Percentiles rank a stretch among this genome's conserved stretches.
Evolutionary conservation across 2,329 filamentous ascomycete species (phyloP).

Genomic region (Ascocoryne sarcoides): DNA sequence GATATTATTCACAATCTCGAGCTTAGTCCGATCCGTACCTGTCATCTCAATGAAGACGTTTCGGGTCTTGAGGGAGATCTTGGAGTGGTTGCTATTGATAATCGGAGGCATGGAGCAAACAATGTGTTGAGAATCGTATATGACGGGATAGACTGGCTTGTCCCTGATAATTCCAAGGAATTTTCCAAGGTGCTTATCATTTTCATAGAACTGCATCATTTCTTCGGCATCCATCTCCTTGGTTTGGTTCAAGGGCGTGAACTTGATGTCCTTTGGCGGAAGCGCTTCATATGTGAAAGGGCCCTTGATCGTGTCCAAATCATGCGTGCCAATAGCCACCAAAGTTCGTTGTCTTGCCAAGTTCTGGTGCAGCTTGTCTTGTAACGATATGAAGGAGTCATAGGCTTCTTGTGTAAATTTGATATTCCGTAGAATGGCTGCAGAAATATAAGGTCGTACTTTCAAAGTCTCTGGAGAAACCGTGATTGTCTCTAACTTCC

Average conservation of each 20-base stretch:
- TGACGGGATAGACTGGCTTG: conserved; percentile 88
- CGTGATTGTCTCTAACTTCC: conserved; percentile 70
- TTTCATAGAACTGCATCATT: conserved; percentile 92
- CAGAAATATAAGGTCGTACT: conserved; percentile 82
- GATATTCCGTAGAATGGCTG: conserved; percentile 81
- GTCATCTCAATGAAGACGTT: conserved; percentile 98
- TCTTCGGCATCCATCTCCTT: conserved; percentile 80
- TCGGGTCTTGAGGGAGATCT: conserved; percentile 83
- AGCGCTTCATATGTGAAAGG: conserved; percentile 96
- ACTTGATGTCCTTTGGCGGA: conserved; percentile 84
- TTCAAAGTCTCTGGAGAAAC: conserved; percentile 66
- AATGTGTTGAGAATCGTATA: conserved; percentile 77
- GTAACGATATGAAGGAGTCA: conserved; percentile 92
- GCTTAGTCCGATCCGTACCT: conserved; percentile 89
- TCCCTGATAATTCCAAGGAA: conserved; percentile 94
- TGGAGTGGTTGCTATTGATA: conserved; percentile 95
- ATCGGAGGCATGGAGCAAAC: conserved; percentile 95
- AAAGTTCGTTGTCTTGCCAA: conserved; percentile 85
- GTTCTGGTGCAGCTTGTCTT: conserved; percentile 98
- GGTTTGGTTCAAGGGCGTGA: conserved; percentile 82
- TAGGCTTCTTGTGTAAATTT: conserved; percentile 87
- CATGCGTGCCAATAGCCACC: conserved; percentile 95
- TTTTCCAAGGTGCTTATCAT: conserved; percentile 82
- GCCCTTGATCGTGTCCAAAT: conserved; percentile 84
- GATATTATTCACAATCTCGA: conserved; percentile 92